A percentile compares a stretch with the other conserved stretches of the same genome.
phyloP scores from a whole-genome alignment of 768 basidiomycete species.

The Kwoniella botswanensis region DNA sequence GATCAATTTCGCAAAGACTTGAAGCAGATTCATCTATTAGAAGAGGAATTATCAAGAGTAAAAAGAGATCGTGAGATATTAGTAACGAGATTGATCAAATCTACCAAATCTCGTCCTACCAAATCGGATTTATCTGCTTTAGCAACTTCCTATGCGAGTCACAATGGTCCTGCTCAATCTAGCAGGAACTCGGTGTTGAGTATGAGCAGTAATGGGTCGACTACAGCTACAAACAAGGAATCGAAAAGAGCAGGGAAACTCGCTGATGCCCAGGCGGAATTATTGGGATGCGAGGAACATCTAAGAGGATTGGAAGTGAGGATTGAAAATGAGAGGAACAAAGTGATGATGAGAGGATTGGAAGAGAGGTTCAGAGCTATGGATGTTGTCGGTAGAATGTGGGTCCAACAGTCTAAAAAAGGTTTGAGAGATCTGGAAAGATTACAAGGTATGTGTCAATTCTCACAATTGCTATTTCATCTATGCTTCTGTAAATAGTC shows the following conservation, averaged over 20 bases:
- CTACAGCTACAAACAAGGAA: constrained; percentile 42
- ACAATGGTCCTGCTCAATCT: constrained; percentile 25
- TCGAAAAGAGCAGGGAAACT: constrained; percentile 54
- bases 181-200: constrained; percentile 40
- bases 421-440: constrained; percentile 53
- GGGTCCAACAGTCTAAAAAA: constrained; percentile 53
- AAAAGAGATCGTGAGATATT: constrained; percentile 57
- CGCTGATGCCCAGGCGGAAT: constrained; percentile 56
- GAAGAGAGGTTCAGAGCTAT: constrained; percentile 57
- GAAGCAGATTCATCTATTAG: constrained; percentile 56
- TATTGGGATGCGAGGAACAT: constrained; percentile 58
- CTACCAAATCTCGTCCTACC: constrained; percentile 54
- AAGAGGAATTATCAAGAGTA: constrained; percentile 56
- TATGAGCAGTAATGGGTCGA: constrained; percentile 44
- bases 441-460: constrained; percentile 34
- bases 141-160: constrained; percentile 33
- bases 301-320: constrained; percentile 52
- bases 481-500: background rate
- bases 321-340: constrained; percentile 56
- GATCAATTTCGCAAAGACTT: constrained; percentile 57
- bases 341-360: constrained; percentile 55
- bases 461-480: background rate
- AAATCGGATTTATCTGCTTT: constrained; percentile 51
- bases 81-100: constrained; percentile 56
- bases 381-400: constrained; percentile 57